Evolutionary conservation across 1,284 basidiomycete genomes (phyloP), one percentile per base, ranked within the genome.

Genomic region (Peniophora sp.): DNA sequence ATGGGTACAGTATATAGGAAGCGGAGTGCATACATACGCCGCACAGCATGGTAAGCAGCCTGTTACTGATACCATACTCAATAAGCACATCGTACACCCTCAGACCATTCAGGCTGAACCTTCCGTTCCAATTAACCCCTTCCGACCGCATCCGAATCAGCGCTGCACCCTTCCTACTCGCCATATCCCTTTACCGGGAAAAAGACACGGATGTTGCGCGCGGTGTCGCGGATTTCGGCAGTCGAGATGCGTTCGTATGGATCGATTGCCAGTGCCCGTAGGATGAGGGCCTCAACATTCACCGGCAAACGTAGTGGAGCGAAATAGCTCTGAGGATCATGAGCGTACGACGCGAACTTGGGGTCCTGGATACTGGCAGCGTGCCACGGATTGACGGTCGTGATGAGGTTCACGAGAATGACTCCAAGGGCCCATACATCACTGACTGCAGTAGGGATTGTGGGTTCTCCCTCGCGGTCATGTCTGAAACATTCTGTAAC

Each of bases 311-410:
- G 15, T n/a, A 41, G 39, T 15, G 39, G 39, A 15, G 6, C n/a
- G 39, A 41, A 41, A n/a, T 17, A 41, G 9, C 8, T 22, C 9
- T 9, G n/a, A 15, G 39, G 39, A 22, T 41, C 39, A 8, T 17
- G n/a, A n/a, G n/a, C 9, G 39, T 41, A 41, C 57, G 52, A 51
- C 52, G 44, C 52, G 44, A 46, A 46, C 11, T n/a, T n/a, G 44
- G n/a, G 44, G 23, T 46, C 44, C n/a, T 18, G n/a, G 9, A 9
- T 6, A 5, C 22, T 24, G 11, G 44, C 44, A 18, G 15, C n/a
- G 23, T 23, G 23, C 44, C 44, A 46, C 9, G 44, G 44, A n/a
- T 24, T 20, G 44, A 23, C n/a, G n/a, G n/a, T 9, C 5, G 44
- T 32, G 44, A 46, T 46, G 11, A 46, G 20, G 3, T 46, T 46